Evolutionary conservation across 305 asterid species (phyloP).

Genomic region (Fraxinus baroniana): DNA sequence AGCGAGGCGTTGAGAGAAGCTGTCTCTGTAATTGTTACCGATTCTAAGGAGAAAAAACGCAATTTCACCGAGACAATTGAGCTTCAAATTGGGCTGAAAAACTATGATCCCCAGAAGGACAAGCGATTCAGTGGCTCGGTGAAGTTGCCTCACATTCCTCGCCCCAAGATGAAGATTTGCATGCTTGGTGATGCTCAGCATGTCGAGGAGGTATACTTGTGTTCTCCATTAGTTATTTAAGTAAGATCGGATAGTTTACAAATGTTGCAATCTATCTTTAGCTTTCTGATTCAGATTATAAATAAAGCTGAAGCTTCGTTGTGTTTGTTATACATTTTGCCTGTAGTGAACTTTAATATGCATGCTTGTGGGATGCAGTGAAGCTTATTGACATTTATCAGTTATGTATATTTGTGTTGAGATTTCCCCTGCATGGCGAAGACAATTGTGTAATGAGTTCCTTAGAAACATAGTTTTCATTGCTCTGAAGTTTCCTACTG

Average conservation of each 20-base stretch:
- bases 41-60: conserved; percentile 53
- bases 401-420: background rate
- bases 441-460: background rate
- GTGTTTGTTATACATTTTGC: background rate
- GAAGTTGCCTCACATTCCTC: conserved; percentile 65
- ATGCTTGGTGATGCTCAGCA: conserved; percentile 86
- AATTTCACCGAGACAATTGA: conserved; percentile 66
- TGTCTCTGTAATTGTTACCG: conserved; percentile 35
- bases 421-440: background rate
- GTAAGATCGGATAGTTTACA: background rate
- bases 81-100: conserved; percentile 74
- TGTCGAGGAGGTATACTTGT: conserved; percentile 58
- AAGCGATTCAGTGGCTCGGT: conserved; percentile 82
- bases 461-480: background rate
- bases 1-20: conserved; percentile 70
- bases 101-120: conserved; percentile 79
- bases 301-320: background rate
- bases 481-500: background rate
- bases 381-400: background rate
- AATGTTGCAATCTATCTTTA: background rate
- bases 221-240: background rate
- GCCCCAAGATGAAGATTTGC: conserved; percentile 70
- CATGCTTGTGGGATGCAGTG: background rate
- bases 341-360: background rate
- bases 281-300: background rate